phyloP scores from a whole-genome alignment of 257 asterid species.

The Catharanthus roseus region DNA sequence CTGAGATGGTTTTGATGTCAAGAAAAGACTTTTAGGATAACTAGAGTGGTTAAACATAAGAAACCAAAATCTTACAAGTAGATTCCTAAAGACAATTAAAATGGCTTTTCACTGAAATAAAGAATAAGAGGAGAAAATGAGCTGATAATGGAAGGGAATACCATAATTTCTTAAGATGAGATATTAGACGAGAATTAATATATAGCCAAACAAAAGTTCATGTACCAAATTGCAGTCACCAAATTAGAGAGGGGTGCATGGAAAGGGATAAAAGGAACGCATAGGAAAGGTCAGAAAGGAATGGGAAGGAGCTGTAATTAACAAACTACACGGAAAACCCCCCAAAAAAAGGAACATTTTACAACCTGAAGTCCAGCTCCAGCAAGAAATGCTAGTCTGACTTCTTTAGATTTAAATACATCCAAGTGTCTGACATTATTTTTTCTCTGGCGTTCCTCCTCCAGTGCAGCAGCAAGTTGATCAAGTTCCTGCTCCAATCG shows the following conservation, averaged over 20 bases:
- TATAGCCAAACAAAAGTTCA: too few relatives aligned
- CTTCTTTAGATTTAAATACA: slow-evolving; percentile 60
- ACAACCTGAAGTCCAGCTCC: slow-evolving; percentile 92
- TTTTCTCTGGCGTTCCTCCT: slow-evolving; percentile 64
- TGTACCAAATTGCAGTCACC: too few relatives aligned
- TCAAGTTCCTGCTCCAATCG: slow-evolving; percentile 78
- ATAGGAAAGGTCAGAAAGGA: not conserved
- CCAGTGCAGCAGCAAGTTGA: slow-evolving; percentile 71
- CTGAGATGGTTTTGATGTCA: not conserved
- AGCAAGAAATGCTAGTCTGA: slow-evolving; percentile 82
- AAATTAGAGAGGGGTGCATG: not conserved
- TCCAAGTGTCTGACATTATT: slow-evolving; percentile 48
- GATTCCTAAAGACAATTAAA: not conserved
- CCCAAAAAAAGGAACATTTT: not conserved
- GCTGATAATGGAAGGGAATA: not conserved
- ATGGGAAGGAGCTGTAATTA: not conserved
- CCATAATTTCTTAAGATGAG: not conserved
- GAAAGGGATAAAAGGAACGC: not conserved
- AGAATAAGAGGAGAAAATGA: not conserved
- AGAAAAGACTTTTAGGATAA: not conserved
- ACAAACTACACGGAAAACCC: not conserved
- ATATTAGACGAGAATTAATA: not conserved
- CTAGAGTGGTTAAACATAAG: not conserved
- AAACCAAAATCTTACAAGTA: not conserved
- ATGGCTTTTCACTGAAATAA: not conserved